Evolutionary conservation across 2,329 filamentous ascomycete species (phyloP).

Genomic region (Scytalidium lignicola): DNA sequence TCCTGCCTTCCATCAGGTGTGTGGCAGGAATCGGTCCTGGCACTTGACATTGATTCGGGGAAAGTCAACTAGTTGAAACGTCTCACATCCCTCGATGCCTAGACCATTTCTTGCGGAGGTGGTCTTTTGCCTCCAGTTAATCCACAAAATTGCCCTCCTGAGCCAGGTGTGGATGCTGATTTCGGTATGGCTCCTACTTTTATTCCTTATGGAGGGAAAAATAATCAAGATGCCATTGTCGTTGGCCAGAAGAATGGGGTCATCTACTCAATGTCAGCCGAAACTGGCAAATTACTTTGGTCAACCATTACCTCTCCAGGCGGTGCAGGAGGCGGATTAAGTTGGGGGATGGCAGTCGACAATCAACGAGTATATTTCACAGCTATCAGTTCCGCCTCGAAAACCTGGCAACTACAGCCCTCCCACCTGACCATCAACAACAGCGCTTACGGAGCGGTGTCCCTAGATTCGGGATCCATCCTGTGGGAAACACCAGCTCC

Average conservation of each 20-base stretch:
- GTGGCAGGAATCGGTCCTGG: slow-evolving; percentile 25
- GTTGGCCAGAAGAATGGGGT: slow-evolving; percentile 29
- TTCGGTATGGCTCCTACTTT: slow-evolving; percentile 20
- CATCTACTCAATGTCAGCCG: slow-evolving; percentile 24
- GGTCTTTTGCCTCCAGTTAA: background rate
- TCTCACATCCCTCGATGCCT: slow-evolving; percentile 18
- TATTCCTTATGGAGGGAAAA: slow-evolving; percentile 11
- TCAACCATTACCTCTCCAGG: slow-evolving; percentile 19
- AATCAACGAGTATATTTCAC: slow-evolving; percentile 25
- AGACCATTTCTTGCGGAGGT: slow-evolving; percentile 11
- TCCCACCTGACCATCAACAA: slow-evolving; percentile 1
- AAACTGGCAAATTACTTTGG: slow-evolving; percentile 22
- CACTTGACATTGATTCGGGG: slow-evolving; percentile 17
- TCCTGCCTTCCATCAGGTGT: slow-evolving; percentile 19
- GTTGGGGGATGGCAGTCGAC: slow-evolving; percentile 29
- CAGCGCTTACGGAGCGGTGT: slow-evolving; percentile 9
- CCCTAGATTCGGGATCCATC: slow-evolving; percentile 3
- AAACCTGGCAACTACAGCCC: background rate
- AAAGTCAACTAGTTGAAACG: slow-evolving; percentile 23
- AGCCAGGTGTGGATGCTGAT: slow-evolving; percentile 5
- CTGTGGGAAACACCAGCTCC: slow-evolving; percentile 6
- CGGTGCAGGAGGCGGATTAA: slow-evolving; percentile 21
- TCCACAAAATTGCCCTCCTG: slow-evolving; percentile 6
- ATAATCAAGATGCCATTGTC: slow-evolving; percentile 20
- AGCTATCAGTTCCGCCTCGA: slow-evolving; percentile 16